These are phyloP conservation scores for Malassezia vespertilionis DNA, from an alignment of 1,284 basidiomycete species.

Conservation along the genomic window DNA sequence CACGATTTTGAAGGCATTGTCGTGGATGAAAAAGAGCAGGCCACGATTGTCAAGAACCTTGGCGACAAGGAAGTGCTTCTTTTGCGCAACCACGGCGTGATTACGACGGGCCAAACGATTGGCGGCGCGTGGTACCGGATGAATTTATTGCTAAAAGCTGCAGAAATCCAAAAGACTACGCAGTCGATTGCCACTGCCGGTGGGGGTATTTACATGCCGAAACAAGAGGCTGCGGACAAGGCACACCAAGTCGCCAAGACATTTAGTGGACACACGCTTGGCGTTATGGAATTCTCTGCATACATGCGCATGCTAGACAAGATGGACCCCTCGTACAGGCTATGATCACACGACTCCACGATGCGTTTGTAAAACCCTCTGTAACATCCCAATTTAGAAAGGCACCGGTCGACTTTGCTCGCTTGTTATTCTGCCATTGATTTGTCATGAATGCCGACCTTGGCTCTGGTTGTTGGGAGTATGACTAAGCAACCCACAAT, in stretches of 20 bases:
- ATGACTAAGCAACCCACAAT: too few relatives aligned
- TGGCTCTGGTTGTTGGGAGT: too few relatives aligned
- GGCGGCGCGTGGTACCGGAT: slow-evolving; percentile 6
- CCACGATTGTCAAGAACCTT: not conserved
- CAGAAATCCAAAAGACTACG: not conserved
- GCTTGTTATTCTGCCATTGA: too few relatives aligned
- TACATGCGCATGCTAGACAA: slow-evolving; percentile 5
- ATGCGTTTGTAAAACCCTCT: too few relatives aligned
- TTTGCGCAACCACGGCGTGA: slow-evolving; percentile 4
- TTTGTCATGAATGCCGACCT: too few relatives aligned
- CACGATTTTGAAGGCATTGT: slow-evolving; percentile 5
- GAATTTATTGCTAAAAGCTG: not conserved
- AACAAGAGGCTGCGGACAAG: not conserved
- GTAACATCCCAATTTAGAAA: too few relatives aligned
- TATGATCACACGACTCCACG: too few relatives aligned
- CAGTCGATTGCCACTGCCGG: not conserved
- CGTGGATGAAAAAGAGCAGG: not conserved
- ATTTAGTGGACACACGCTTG: not conserved
- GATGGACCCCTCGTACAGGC: not conserved
- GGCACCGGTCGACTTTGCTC: too few relatives aligned
- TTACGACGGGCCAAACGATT: slow-evolving; percentile 1
- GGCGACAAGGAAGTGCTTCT: not conserved
- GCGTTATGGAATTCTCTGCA: slow-evolving; percentile 3
- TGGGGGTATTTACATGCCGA: not conserved
- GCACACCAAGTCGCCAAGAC: not conserved